Base-by-base conservation (phyloP, 352 stramenopile genomes). In the Phytopythium delawarense region DNA sequence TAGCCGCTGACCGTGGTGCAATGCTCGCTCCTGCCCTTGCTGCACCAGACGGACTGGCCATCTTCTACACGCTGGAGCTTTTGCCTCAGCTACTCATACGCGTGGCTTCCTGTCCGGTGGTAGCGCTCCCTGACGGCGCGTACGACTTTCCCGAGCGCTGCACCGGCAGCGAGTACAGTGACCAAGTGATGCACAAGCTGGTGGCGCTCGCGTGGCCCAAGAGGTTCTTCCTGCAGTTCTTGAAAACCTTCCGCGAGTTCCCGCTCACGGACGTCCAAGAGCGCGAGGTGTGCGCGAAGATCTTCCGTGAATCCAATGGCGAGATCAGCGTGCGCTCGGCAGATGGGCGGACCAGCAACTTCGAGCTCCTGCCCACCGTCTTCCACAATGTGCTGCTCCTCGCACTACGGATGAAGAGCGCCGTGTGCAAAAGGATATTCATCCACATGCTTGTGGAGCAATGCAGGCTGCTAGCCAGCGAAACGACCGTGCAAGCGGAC, bases 161-260 rank as follows among this genome's bases (percentile, higher is more conserved):
- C 21, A 78, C 70, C 3, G 72, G 75, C 32, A 35, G 57, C 7
- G 70, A 71, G 37, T 81, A 74, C 57, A 67, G 65, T 2, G 57
- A 72, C 30, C 59, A 61, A 7, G 60, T 71, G 1, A 46, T 84
- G 18, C n/a, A 39, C n/a, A 79, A 79, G 42, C 57, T 84, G 20
- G 54, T 71, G 30, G 59, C 62, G 16, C 64, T 81, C 37, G 51
- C 53, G 25, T 84, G 75, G 75, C 75, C 75, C n/a, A 61, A 63
- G 18, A 63, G 75, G 2, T 79, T 84, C 51, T 84, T 84, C 59
- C 40, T 84, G 30, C 75, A 79, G 65, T 59, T 81, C n/a, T 49
- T 84, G 16, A 81, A 81, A 57, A 81, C 63, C 30, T 77, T 84
- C 48, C 72, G 72, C 32, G 73, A 81, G 40, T 78, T 81, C 18